These are phyloP conservation scores for Chrysosphaeria jannelii DNA, from an alignment of 2,329 filamentous ascomycete genomes.

Conservation along the genomic window DNA sequence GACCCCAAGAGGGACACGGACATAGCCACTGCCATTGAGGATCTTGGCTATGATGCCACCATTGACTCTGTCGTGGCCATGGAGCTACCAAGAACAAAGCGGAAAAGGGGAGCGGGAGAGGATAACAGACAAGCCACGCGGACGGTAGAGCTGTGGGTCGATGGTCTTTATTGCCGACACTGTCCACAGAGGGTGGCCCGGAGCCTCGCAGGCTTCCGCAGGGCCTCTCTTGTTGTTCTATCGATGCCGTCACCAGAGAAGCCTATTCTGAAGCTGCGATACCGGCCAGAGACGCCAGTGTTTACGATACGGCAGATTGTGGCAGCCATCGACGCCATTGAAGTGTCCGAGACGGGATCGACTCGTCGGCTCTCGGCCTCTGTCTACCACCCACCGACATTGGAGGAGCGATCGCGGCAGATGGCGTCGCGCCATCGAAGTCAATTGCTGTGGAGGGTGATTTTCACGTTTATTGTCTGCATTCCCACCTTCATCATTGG, in stretches of 20 bases:
- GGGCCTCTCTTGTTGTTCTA: constrained; percentile 19
- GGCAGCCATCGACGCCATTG: constrained; percentile 29
- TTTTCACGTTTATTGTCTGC: constrained; percentile 35
- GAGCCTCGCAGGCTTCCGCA: constrained; percentile 21
- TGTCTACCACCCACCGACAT: constrained; percentile 50
- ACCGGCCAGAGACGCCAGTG: constrained; percentile 31
- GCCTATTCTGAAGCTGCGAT: constrained; percentile 40
- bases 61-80: constrained; percentile 15
- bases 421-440: constrained; percentile 42
- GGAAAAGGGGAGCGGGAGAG: too few species aligned
- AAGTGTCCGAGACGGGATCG: too few species aligned
- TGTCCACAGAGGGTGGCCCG: constrained; percentile 29
- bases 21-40: constrained; percentile 23
- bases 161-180: constrained; percentile 47
- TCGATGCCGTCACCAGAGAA: constrained; percentile 23
- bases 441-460: constrained; percentile 36
- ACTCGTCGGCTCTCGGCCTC: constrained; percentile 38
- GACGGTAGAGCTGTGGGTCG: constrained; percentile 31
- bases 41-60: constrained; percentile 33
- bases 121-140: too few species aligned
- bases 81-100: too few species aligned
- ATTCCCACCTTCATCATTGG: constrained; percentile 71
- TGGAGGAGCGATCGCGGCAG: constrained; percentile 50
- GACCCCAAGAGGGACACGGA: constrained; percentile 15
- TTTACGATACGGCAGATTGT: constrained; percentile 56